These are phyloP conservation scores for Aphanoascus verrucosus DNA, from an alignment of 2,329 filamentous ascomycete species.

Conservation along the genomic window DNA sequence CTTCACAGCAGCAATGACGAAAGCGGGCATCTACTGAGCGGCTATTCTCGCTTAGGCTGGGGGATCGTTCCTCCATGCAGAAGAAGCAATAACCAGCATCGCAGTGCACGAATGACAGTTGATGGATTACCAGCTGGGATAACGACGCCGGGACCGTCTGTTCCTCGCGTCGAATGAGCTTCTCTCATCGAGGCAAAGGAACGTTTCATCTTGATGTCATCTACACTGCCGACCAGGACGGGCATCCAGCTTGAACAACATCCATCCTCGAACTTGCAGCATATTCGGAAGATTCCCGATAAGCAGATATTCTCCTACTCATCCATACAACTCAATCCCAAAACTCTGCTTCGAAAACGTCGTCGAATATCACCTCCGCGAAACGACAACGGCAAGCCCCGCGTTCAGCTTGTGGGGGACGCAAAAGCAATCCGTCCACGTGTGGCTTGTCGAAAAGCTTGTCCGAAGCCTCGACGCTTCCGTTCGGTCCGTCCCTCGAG, in stretches of 20 bases:
- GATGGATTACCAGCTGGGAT: background rate
- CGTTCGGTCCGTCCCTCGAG: background rate
- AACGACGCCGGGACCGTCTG: background rate
- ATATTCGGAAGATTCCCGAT: too few species aligned
- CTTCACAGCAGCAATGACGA: background rate
- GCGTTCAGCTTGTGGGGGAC: background rate
- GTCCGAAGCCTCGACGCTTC: background rate
- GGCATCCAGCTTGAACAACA: too few species aligned
- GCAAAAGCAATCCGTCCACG: background rate
- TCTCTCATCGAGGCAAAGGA: too few species aligned
- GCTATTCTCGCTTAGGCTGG: constrained; percentile 5
- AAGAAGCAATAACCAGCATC: background rate
- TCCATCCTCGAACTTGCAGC: too few species aligned
- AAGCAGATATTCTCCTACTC: too few species aligned
- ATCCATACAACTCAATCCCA: too few species aligned
- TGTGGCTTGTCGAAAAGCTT: constrained; percentile 3
- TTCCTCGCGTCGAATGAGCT: too few species aligned
- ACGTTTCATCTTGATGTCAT: too few species aligned
- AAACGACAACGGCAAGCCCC: background rate
- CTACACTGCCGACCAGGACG: too few species aligned
- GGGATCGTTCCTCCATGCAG: background rate
- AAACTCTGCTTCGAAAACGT: background rate
- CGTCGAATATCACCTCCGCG: background rate
- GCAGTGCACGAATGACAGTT: background rate
- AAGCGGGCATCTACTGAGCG: background rate